Conservation (phyloP, 1,284 basidiomycete genomes). For the Blastosporella zonata region DNA sequence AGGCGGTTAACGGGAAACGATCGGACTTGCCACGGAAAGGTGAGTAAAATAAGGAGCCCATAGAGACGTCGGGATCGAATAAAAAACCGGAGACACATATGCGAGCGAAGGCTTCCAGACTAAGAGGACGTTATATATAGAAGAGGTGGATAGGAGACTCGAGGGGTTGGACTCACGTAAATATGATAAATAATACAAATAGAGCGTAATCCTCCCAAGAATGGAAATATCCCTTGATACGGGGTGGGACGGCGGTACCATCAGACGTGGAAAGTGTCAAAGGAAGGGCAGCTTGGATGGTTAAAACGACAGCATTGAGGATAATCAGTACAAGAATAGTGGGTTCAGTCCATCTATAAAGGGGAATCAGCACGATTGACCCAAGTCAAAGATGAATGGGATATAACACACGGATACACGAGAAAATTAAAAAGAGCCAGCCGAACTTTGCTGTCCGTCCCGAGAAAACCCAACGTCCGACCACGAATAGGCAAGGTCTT, state of each 20-base stretch:
- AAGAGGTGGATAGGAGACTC: not conserved
- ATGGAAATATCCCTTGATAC: constrained; percentile 75
- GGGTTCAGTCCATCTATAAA: constrained; percentile 83
- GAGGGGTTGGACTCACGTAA: constrained; percentile 63
- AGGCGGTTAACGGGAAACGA: constrained; percentile 28
- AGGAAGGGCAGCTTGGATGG: constrained; percentile 71
- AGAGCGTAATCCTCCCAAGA: constrained; percentile 86
- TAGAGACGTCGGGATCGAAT: constrained; percentile 79
- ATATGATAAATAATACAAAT: constrained; percentile 81
- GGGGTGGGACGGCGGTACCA: constrained; percentile 43
- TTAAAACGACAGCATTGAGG: constrained; percentile 79
- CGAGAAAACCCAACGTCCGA: constrained; percentile 76
- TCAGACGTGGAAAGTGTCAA: constrained; percentile 46
- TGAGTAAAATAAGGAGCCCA: constrained; percentile 51
- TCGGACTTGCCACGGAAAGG: constrained; percentile 36
- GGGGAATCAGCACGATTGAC: not conserved
- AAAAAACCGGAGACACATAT: constrained; percentile 91
- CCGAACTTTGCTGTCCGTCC: constrained; percentile 65
- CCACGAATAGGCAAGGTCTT: constrained; percentile 66
- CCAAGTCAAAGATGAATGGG: constrained; percentile 3
- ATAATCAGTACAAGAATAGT: constrained; percentile 83
- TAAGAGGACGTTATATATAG: constrained; percentile 27
- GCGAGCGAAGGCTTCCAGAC: constrained; percentile 84
- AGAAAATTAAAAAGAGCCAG: constrained; percentile 65
- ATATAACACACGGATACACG: constrained; percentile 58